phyloP scores from a whole-genome alignment of 2,329 filamentous ascomycete genomes.

The Claviceps humidiphila region DNA sequence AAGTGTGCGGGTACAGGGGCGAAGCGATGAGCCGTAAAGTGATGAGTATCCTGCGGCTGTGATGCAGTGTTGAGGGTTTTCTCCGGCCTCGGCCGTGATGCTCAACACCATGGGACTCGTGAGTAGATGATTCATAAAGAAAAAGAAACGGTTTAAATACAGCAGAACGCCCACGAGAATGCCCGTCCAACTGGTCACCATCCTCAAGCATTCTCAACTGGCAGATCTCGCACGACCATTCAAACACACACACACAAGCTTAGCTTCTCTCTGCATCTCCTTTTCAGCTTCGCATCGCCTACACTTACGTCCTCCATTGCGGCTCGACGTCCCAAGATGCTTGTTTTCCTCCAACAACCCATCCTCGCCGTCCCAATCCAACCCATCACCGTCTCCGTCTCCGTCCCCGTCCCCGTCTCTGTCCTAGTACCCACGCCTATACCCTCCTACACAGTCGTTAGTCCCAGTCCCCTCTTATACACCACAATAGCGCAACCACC shows the following conservation, averaged over 20 bases:
- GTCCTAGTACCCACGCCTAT: neutral
- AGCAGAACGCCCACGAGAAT: too few species aligned
- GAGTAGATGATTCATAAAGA: neutral
- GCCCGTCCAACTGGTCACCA: neutral
- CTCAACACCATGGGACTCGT: neutral
- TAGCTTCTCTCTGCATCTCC: neutral
- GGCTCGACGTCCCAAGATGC: conserved; percentile 8
- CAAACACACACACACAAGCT: neutral
- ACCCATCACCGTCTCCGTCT: neutral
- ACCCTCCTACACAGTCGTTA: neutral
- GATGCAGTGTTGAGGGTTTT: neutral
- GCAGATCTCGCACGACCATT: neutral
- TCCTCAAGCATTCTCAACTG: neutral
- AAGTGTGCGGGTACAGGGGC: neutral
- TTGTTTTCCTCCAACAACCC: conserved; percentile 14
- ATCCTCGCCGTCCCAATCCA: conserved; percentile 9
- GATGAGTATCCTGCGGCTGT: neutral
- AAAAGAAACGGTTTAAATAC: neutral
- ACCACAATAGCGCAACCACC: neutral
- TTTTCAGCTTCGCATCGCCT: neutral
- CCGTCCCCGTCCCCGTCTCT: neutral
- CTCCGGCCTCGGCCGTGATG: too few species aligned
- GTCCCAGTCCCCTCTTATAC: neutral
- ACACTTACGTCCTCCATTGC: too few species aligned
- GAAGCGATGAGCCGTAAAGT: neutral